Evolutionary conservation across 768 basidiomycete species (phyloP).

Genomic region (Cyclocybe aegerita): DNA sequence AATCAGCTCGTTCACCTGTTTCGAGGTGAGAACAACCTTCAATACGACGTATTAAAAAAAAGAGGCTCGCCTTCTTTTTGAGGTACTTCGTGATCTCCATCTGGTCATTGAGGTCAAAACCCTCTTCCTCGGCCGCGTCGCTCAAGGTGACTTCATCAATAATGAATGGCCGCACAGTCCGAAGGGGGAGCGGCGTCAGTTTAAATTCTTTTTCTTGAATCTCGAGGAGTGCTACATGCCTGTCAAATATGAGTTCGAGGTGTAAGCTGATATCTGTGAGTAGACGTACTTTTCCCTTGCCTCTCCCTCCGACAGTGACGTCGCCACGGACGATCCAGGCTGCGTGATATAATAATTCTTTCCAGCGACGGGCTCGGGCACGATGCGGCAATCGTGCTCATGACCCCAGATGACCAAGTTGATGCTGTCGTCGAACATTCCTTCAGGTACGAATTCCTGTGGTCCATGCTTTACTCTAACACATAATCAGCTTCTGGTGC

Average conservation of each 20-base stretch:
- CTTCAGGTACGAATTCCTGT: conserved; percentile 92
- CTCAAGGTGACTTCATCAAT: conserved; percentile 75
- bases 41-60: not conserved
- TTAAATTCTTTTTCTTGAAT: conserved; percentile 89
- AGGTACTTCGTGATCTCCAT: conserved; percentile 83
- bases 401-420: conserved; percentile 98
- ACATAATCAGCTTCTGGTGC: not conserved
- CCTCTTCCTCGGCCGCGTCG: conserved; percentile 78
- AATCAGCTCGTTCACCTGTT: conserved; percentile 77
- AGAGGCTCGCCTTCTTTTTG: conserved; percentile 54
- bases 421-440: conserved; percentile 94
- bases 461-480: conserved; percentile 90
- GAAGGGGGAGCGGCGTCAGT: conserved; percentile 80
- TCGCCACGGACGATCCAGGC: conserved; percentile 94
- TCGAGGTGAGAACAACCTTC: not conserved
- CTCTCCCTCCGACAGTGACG: conserved; percentile 92
- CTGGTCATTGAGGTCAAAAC: conserved; percentile 75
- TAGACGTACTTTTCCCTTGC: conserved; percentile 77
- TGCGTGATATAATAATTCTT: conserved; percentile 92
- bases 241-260: conserved; percentile 26
- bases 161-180: conserved; percentile 93
- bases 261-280: not conserved
- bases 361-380: conserved; percentile 87
- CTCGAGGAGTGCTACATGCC: conserved; percentile 88
- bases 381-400: conserved; percentile 95